Percentiles rank a stretch among this genome's conserved stretches.
Conservation (phyloP, 2,329 filamentous ascomycete species). For the Polychaeton citri region DNA sequence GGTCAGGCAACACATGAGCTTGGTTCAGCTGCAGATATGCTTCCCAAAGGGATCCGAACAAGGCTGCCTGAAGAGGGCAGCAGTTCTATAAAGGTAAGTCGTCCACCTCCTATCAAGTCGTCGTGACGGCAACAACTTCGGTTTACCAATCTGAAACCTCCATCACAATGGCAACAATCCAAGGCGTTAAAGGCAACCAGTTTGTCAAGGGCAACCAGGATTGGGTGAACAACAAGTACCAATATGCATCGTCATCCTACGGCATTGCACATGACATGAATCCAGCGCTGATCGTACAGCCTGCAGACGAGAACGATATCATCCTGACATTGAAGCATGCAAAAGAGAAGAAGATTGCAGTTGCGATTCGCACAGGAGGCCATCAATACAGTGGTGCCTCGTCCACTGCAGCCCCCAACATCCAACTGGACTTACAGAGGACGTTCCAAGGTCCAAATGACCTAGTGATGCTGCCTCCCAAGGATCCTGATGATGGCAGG, state of each 20-base stretch:
- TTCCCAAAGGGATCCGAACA: too few species aligned
- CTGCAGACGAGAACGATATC: constrained; percentile 32
- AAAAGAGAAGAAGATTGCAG: constrained; percentile 25
- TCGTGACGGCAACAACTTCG: too few species aligned
- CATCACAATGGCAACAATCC: constrained; percentile 3
- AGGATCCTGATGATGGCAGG: constrained; percentile 21
- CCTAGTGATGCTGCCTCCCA: constrained; percentile 21
- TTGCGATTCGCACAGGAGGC: constrained; percentile 35
- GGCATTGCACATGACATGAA: constrained; percentile 29
- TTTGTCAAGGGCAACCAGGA: constrained; percentile 4
- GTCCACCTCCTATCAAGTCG: too few species aligned
- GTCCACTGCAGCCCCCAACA: constrained; percentile 31
- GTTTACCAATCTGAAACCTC: too few species aligned
- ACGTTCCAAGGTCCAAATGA: constrained; percentile 22
- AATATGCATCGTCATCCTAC: constrained; percentile 34
- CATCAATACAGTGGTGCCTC: constrained; percentile 40
- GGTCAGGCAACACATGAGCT: too few species aligned
- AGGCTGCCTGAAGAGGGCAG: too few species aligned
- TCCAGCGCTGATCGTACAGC: constrained; percentile 32
- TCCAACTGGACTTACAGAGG: constrained; percentile 33
- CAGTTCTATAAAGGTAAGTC: too few species aligned
- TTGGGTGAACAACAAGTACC: constrained; percentile 6
- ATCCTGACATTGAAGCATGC: constrained; percentile 28
- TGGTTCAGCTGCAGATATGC: too few species aligned
- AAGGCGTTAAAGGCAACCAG: constrained; percentile 3